Base-by-base conservation (phyloP, 345 rosid genomes). In the Populus alba region DNA sequence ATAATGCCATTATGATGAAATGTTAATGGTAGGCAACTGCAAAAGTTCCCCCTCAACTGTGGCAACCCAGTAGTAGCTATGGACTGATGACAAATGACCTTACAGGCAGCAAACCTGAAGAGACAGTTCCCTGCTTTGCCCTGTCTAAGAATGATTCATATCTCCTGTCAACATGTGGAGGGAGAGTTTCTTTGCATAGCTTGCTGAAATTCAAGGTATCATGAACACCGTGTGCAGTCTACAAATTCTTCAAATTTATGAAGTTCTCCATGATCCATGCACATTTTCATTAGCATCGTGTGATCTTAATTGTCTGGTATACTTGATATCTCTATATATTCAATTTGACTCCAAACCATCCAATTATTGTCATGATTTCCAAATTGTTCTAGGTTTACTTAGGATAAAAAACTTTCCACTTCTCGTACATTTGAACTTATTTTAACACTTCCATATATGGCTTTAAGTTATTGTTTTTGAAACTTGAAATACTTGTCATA, bases 131-230 rank as follows among this genome's bases (percentile, higher is more conserved):
- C 5, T 87, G 88, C 65, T 75, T 87, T 63, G 85, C 83, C 53
- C 51, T 87, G 68, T 79, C 89, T 33, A 89, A 69, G 76, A 87
- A 84, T 75, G 87, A 86, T 77, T 83, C 83, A 9, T 87, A 77
- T 86, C 87, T 86, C 55, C 37, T 84, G 49, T 89, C 90, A 25
- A 66, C 90, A 27, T 87, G 88, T 0, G 92, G 89, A 31, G 89
- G 86, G 70, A 81, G 41, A 38, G 74, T 87, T 72, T 86, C 88
- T 41, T 73, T 87, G 22, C 84, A 84, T 83, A 86, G 86, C 78
- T 57, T 84, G 83, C 0, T 79, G 77, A 75, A 86, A 5, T 81
- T 85, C 72, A 84, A 81, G 87, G 89, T 84, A 78, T 69, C 10
- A 66, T 41, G 41, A 38, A 12, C 16, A 27, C 4, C 27, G 57